Base-by-base conservation (phyloP, 2,329 filamentous ascomycete species). In the Waltergamsia citrina region DNA sequence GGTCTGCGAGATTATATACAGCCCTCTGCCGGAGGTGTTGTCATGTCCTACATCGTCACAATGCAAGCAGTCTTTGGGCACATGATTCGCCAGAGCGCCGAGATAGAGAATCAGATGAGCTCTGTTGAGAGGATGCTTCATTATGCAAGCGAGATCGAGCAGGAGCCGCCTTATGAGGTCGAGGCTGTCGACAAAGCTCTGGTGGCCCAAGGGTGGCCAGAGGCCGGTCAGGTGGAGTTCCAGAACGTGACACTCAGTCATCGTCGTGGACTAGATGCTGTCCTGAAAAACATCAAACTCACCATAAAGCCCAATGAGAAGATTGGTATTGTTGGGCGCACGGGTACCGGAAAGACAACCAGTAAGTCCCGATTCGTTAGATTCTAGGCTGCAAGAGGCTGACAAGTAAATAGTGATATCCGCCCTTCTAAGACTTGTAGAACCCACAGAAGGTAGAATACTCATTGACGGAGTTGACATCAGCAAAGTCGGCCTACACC, bases 321-420 rank as follows among this genome's bases (percentile, higher is more conserved):
- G 67, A 85, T 94, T 53, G 88, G 87, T 39, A 85, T 94, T n/a
- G 87, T 94, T 27, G 88, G 88, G 36, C 79, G 88, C 24, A 95
- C 88, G 2, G 88, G 88, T 35, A 87, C 88, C 25, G 88, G 88
- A 48, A 94, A 94, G 65, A 90, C 82, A 4, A 29, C 40, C 7
- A 41, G 90, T 84, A 18, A 17, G 17, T 31, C n/a, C n/a, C 26
- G 8, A 28, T 3, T 28, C 8, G n/a, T 7, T 28, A 7, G 25
- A 7, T 12, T 15, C 12, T 28, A n/a, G n/a, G n/a, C 12, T 6
- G 25, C 25, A 28, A 14, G n/a, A 12, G 7, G 12, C 12, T 16
- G 14, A 28, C 14, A n/a, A n/a, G 8, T 8, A 15, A 3, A 16
- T n/a, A 0, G 63, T 95, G 41, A 94, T 87, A 1, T 66, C 94